Conservation (phyloP, 257 asterid species). For the Primulina eburnea region DNA sequence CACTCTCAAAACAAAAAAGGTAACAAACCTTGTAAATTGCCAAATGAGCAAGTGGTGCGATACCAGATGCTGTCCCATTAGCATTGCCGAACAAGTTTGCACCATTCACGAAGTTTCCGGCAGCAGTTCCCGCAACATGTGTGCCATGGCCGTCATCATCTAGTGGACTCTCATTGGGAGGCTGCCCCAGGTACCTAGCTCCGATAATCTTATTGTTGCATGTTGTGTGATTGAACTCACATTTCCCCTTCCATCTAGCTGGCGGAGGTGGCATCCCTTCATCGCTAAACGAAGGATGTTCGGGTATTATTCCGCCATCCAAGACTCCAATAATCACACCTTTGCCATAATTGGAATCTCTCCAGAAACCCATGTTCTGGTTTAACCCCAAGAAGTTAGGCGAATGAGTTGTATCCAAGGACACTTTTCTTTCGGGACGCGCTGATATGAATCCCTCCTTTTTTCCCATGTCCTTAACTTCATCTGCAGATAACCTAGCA, state of each 20-base stretch:
- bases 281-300: conserved; percentile 49
- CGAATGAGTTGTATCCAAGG: conserved; percentile 45
- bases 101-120: conserved; percentile 42
- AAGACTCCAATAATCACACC: conserved; percentile 52
- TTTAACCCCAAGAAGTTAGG: conserved; percentile 50
- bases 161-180: neutral
- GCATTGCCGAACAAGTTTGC: conserved; percentile 50
- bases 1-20: conserved; percentile 26
- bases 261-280: conserved; percentile 52
- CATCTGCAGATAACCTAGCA: conserved; percentile 34
- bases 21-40: conserved; percentile 49
- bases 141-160: conserved; percentile 52
- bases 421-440: conserved; percentile 20
- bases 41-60: conserved; percentile 57
- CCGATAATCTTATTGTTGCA: conserved; percentile 62
- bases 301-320: conserved; percentile 38
- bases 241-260: conserved; percentile 45
- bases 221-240: conserved; percentile 24
- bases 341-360: conserved; percentile 40
- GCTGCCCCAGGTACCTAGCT: conserved; percentile 24
- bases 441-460: conserved; percentile 37
- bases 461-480: conserved; percentile 36
- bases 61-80: conserved; percentile 49
- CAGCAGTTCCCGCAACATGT: conserved; percentile 50
- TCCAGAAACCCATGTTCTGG: conserved; percentile 46